Percentiles rank a stretch among this genome's conserved stretches.
Conservation (phyloP, 1,284 basidiomycete species). For the Retiboletus flavoniger region DNA sequence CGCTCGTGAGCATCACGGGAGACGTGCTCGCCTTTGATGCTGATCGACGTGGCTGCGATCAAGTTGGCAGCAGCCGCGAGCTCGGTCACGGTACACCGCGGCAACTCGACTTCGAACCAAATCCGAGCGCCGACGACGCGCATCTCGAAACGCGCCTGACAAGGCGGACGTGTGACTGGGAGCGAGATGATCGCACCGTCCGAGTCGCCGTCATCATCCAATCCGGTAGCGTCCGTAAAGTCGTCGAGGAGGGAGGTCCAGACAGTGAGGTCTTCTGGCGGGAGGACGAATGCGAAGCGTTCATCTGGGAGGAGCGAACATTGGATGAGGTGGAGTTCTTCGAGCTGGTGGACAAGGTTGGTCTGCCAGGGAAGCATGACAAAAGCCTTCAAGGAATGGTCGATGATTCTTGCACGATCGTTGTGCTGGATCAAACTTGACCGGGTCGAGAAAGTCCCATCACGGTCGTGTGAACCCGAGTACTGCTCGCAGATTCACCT, state of each 20-base stretch:
- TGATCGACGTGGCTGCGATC: background rate
- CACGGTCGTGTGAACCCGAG: no score
- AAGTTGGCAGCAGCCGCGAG: background rate
- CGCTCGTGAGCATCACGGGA: conserved; percentile 50
- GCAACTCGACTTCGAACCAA: conserved; percentile 45
- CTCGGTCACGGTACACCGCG: conserved; percentile 16
- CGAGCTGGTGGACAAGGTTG: conserved; percentile 32
- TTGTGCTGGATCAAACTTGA: no score
- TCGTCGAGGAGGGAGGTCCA: conserved; percentile 41
- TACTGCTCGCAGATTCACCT: no score
- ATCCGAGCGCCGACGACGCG: conserved; percentile 34
- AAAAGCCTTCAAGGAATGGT: no score
- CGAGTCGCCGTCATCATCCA: background rate
- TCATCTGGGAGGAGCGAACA: conserved; percentile 64
- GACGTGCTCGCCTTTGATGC: conserved; percentile 25
- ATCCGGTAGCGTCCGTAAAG: background rate
- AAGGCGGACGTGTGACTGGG: conserved; percentile 7
- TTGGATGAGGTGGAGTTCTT: conserved; percentile 53
- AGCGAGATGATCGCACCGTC: background rate
- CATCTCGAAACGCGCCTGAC: conserved; percentile 41
- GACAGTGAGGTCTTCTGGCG: conserved; percentile 32
- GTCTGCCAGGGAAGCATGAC: background rate
- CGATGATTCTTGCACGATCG: no score
- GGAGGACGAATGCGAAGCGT: conserved; percentile 40
- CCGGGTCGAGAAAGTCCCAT: no score